Conservation (phyloP, 2,329 filamentous ascomycete species). For the Xylaria sp. region DNA sequence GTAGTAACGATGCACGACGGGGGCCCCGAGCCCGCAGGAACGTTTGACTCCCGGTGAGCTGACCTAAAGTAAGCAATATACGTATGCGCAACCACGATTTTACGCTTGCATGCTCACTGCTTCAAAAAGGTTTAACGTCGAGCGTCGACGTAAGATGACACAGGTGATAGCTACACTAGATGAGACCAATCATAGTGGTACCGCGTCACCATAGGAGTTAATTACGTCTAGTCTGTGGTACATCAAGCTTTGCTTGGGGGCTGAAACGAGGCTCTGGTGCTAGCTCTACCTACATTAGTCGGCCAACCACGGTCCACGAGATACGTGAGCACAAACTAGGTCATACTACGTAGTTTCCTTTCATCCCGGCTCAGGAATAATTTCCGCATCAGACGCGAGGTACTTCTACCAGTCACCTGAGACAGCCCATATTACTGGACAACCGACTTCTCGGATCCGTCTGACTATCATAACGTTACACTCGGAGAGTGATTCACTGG, state of each 20-base stretch:
- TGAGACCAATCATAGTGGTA: background rate
- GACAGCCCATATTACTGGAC: background rate
- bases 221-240: constrained; percentile 10
- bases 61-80: constrained; percentile 36
- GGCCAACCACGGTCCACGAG: background rate
- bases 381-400: background rate
- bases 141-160: constrained; percentile 6
- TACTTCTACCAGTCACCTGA: background rate
- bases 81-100: constrained; percentile 18
- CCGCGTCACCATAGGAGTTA: background rate
- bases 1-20: constrained; percentile 16
- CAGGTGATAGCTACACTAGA: background rate
- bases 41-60: constrained; percentile 14
- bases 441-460: background rate
- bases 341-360: background rate
- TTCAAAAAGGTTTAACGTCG: background rate
- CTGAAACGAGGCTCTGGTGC: constrained; percentile 25
- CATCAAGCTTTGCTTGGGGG: constrained; percentile 16
- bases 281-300: background rate
- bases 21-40: constrained; percentile 18
- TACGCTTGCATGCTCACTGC: background rate
- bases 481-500: background rate
- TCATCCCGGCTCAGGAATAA: background rate
- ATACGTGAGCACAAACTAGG: background rate
- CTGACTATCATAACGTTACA: constrained; percentile 24